These are phyloP conservation scores for Metschnikowia continentalis DNA, from an alignment of 805 yeast genomes.

Conservation along the genomic window DNA sequence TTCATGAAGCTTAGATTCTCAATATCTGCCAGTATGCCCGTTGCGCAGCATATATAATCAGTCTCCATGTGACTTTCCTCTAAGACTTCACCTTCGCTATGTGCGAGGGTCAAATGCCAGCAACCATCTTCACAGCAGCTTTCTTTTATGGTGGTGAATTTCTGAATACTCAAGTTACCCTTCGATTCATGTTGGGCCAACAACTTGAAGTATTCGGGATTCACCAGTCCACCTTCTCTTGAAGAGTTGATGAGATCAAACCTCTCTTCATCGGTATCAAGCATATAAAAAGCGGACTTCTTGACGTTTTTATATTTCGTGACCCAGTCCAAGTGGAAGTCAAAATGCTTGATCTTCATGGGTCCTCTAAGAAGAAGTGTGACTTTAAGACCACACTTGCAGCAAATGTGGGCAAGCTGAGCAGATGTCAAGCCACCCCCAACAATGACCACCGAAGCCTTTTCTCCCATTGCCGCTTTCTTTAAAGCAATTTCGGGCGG, in stretches of 20 bases:
- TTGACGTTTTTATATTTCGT: slow-evolving; percentile 45
- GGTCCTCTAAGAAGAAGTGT: slow-evolving; percentile 34
- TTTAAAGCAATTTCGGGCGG: slow-evolving; percentile 19
- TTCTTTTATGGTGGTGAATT: slow-evolving; percentile 23
- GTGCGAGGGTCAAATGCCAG: slow-evolving; percentile 22
- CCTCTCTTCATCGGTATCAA: slow-evolving; percentile 41
- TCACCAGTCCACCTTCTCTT: slow-evolving; percentile 43
- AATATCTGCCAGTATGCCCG: slow-evolving; percentile 35
- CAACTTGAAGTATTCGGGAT: slow-evolving; percentile 39
- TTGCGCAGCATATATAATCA: slow-evolving; percentile 40
- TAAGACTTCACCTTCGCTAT: slow-evolving; percentile 9
- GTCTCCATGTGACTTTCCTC: slow-evolving; percentile 1
- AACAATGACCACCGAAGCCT: slow-evolving; percentile 28
- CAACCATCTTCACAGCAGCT: slow-evolving; percentile 25
- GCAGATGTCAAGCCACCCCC: slow-evolving; percentile 48
- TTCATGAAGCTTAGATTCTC: slow-evolving; percentile 27
- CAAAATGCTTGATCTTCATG: slow-evolving; percentile 43
- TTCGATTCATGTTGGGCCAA: slow-evolving; percentile 25
- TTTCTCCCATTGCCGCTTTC: slow-evolving; percentile 9
- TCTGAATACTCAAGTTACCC: slow-evolving; percentile 29
- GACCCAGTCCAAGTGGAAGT: slow-evolving; percentile 47
- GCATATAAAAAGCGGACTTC: slow-evolving; percentile 41
- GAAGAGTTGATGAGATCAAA: slow-evolving; percentile 38
- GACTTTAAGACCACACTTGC: slow-evolving; percentile 29
- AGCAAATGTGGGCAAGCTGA: slow-evolving; percentile 39